These are phyloP conservation scores for Nemania abortiva DNA, from an alignment of 2,329 filamentous ascomycete species.

Conservation along the genomic window DNA sequence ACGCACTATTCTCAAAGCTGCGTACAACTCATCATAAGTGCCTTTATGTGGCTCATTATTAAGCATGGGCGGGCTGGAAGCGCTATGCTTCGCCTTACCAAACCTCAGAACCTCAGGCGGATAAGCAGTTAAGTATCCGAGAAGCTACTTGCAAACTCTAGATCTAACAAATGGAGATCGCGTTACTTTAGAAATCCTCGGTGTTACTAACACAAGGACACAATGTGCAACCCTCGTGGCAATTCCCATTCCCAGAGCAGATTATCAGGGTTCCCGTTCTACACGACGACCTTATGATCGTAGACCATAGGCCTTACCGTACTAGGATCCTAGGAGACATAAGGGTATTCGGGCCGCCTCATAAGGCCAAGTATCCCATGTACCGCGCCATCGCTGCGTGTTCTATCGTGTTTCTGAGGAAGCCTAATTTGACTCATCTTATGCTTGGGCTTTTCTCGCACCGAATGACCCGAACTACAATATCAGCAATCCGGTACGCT, in stretches of 20 bases:
- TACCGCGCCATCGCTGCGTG: not conserved
- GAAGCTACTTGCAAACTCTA: not conserved
- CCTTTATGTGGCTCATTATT: not conserved
- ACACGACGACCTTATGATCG: not conserved
- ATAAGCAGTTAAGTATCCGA: not conserved
- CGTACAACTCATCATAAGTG: not conserved
- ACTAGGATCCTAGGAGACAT: not conserved
- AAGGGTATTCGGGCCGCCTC: not conserved
- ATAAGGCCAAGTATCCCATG: not conserved
- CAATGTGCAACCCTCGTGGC: slow-evolving; percentile 9
- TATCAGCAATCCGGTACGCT: not conserved
- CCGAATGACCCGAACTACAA: not conserved
- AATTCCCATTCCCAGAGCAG: not conserved
- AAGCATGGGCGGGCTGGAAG: not conserved
- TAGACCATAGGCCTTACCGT: not conserved
- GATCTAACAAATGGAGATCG: not conserved
- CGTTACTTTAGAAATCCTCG: not conserved
- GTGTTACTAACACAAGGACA: slow-evolving; percentile 1
- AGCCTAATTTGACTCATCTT: not conserved
- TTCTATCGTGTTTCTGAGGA: not conserved
- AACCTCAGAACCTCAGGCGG: not conserved
- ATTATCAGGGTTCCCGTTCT: not conserved
- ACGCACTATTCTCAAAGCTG: not conserved
- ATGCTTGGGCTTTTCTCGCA: not conserved
- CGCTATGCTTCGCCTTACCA: not conserved